phyloP scores from a whole-genome alignment of 2,329 filamentous ascomycete species.

The Fusarium humuli region DNA sequence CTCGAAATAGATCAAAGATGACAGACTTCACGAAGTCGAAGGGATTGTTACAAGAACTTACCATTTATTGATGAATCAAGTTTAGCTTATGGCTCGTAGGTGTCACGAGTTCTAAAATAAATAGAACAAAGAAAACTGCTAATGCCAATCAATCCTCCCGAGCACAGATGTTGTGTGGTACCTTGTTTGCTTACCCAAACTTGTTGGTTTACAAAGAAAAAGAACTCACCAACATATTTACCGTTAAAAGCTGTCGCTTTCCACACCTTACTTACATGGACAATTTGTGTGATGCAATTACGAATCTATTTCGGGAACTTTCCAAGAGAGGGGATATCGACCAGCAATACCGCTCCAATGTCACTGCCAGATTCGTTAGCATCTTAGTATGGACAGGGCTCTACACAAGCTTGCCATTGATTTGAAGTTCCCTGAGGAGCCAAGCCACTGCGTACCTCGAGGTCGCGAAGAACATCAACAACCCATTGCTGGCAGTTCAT shows the following conservation, averaged over 20 bases:
- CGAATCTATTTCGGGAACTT: background rate
- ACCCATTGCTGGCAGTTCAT: slow-evolving; percentile 1
- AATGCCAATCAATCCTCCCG: background rate
- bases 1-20: too few species aligned
- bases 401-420: background rate
- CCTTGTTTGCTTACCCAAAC: background rate
- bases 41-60: background rate
- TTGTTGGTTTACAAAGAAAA: background rate
- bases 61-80: background rate
- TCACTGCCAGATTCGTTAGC: background rate
- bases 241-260: background rate
- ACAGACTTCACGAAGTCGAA: background rate
- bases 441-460: background rate
- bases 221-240: background rate
- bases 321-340: background rate
- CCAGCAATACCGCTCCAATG: background rate
- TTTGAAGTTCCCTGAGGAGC: background rate
- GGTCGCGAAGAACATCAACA: background rate
- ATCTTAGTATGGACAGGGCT: background rate
- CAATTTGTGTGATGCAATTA: background rate
- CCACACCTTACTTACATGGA: background rate
- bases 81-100: background rate
- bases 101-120: background rate
- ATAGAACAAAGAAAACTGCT: background rate
- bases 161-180: background rate